Conservation (phyloP, 768 basidiomycete species). For the Cystobasidium tubakii region DNA sequence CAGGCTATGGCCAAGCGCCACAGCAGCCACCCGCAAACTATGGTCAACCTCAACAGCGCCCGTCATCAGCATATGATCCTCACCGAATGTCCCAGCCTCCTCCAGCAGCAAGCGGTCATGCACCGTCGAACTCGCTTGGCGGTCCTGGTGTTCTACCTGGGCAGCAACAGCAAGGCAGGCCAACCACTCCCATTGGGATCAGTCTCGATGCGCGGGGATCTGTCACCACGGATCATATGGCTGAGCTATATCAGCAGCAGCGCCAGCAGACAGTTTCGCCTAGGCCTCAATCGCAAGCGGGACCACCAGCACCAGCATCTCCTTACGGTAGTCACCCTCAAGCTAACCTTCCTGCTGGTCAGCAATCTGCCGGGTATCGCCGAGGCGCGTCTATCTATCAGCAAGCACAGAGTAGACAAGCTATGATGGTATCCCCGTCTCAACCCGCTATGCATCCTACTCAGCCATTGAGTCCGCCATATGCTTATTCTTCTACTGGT, state of each 20-base stretch:
- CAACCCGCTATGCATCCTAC: conserved; percentile 1
- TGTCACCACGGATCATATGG: conserved; percentile 75
- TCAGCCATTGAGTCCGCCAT: neutral
- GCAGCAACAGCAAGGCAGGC: conserved; percentile 48
- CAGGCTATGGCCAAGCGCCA: conserved; percentile 41
- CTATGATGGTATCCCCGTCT: neutral
- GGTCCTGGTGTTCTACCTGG: conserved; percentile 44
- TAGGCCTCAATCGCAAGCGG: conserved; percentile 46
- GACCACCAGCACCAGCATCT: conserved; percentile 34
- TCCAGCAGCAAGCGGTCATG: conserved; percentile 35
- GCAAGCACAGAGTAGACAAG: conserved; percentile 14
- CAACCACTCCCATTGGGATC: conserved; percentile 70
- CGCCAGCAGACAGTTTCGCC: conserved; percentile 25
- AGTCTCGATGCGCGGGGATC: conserved; percentile 70
- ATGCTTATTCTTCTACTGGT: conserved; percentile 3
- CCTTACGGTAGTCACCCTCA: conserved; percentile 7
- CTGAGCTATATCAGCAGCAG: conserved; percentile 51
- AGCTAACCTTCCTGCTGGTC: conserved; percentile 14
- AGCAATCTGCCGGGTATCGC: conserved; percentile 40
- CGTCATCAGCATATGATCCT: conserved; percentile 6
- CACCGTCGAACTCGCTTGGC: conserved; percentile 35
- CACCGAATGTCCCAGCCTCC: conserved; percentile 43
- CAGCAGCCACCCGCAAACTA: conserved; percentile 36
- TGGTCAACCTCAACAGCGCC: conserved; percentile 36
- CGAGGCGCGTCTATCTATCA: conserved; percentile 23